phyloP scores from a whole-genome alignment of 495 filamentous ascomycete species.

The Penicillium argentinense region DNA sequence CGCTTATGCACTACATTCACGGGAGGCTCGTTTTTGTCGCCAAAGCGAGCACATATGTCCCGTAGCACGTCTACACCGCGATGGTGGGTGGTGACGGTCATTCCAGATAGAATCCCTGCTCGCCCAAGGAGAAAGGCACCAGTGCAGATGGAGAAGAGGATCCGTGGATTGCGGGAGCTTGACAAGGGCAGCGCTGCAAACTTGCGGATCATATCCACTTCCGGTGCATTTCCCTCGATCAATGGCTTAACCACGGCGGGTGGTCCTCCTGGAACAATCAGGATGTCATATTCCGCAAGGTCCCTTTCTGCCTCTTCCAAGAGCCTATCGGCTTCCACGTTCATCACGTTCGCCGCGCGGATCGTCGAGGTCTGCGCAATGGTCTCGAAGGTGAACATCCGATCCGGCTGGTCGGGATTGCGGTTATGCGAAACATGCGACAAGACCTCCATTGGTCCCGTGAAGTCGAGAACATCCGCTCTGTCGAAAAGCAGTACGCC shows the following conservation, averaged over 20 bases:
- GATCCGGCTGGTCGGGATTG: conserved; percentile 27
- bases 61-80: conserved; percentile 67
- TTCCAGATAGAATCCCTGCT: conserved; percentile 66
- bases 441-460: conserved; percentile 62
- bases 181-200: conserved; percentile 25
- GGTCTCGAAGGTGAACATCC: conserved; percentile 29
- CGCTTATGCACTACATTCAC: conserved; percentile 75
- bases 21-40: conserved; percentile 43
- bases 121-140: conserved; percentile 71
- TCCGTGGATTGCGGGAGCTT: conserved; percentile 33
- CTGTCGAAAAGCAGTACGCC: conserved; percentile 45
- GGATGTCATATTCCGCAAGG: conserved; percentile 67
- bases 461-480: conserved; percentile 62
- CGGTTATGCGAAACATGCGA: conserved; percentile 33
- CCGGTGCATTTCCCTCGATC: conserved; percentile 18
- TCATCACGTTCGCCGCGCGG: conserved; percentile 21
- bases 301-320: conserved; percentile 62
- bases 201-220: conserved; percentile 28
- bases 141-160: conserved; percentile 73
- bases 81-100: conserved; percentile 72
- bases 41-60: conserved; percentile 52
- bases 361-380: conserved; percentile 39
- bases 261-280: conserved; percentile 60
- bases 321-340: conserved; percentile 21
- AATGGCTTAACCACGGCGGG: conserved; percentile 24